Conservation (phyloP, 345 rosid species). For the Carallia pectinifolia region DNA sequence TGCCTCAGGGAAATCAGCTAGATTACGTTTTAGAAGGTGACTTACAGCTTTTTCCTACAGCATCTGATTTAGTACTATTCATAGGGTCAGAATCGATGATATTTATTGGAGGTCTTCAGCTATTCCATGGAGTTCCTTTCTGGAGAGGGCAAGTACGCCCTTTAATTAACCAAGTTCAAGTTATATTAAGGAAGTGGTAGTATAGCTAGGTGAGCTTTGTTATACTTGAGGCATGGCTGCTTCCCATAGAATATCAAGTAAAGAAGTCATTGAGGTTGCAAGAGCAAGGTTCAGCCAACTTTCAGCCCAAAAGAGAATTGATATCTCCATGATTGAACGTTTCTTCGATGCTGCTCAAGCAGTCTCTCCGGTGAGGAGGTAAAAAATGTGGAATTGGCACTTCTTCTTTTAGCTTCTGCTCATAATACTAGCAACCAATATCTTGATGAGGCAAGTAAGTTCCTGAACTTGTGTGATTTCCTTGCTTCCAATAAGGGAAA, state of each 20-base stretch:
- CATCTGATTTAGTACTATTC: too few species aligned
- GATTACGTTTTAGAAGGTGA: too few species aligned
- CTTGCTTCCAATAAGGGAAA: slow-evolving; percentile 17
- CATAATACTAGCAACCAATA: slow-evolving; percentile 12
- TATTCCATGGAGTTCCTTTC: too few species aligned
- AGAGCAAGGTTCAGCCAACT: slow-evolving; percentile 25
- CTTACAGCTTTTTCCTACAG: too few species aligned
- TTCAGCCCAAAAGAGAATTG: background rate
- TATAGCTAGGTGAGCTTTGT: background rate
- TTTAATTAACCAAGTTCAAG: too few species aligned
- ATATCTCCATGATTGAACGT: background rate
- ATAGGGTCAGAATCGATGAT: too few species aligned
- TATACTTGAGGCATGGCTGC: background rate
- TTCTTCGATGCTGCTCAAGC: background rate
- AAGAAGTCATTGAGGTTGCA: slow-evolving; percentile 26
- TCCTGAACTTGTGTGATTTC: slow-evolving; percentile 12
- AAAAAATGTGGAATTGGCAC: slow-evolving; percentile 17
- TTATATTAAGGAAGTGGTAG: background rate
- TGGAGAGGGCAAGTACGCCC: too few species aligned
- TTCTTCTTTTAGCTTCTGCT: slow-evolving; percentile 15
- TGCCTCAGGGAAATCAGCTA: too few species aligned
- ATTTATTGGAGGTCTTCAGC: too few species aligned
- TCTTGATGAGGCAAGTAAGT: slow-evolving; percentile 10
- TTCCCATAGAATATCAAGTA: slow-evolving; percentile 15
- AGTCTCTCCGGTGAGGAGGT: slow-evolving; percentile 5